phyloP scores from a whole-genome alignment of 2,329 filamentous ascomycete species.

The Thielaviopsis ethacetica region DNA sequence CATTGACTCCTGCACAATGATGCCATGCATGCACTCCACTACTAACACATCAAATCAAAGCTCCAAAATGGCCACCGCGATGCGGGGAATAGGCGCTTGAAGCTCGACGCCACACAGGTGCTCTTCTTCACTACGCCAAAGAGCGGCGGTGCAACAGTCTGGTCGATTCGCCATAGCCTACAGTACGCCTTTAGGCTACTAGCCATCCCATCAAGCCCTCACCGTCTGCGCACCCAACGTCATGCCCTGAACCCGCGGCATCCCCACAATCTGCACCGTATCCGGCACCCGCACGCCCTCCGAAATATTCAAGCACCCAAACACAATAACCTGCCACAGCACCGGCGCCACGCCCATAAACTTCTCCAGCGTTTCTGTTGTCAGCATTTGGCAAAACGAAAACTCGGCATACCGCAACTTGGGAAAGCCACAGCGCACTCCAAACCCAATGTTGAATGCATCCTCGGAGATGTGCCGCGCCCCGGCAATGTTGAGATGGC shows the following conservation, averaged over 20 bases:
- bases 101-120: too few relatives aligned
- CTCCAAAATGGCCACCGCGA: too few relatives aligned
- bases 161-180: too few relatives aligned
- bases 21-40: too few relatives aligned
- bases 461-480: conserved; percentile 64
- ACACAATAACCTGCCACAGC: conserved; percentile 42
- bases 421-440: conserved; percentile 42
- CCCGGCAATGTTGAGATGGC: conserved; percentile 59
- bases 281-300: conserved; percentile 33
- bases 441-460: conserved; percentile 62
- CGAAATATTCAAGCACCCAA: conserved; percentile 48
- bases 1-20: too few relatives aligned
- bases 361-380: conserved; percentile 44
- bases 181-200: too few relatives aligned
- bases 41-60: too few relatives aligned
- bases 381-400: conserved; percentile 56
- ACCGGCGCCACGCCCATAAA: conserved; percentile 50
- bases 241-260: conserved; percentile 19
- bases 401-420: conserved; percentile 57
- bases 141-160: too few relatives aligned
- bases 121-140: too few relatives aligned
- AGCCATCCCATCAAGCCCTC: too few relatives aligned
- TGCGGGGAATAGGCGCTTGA: too few relatives aligned
- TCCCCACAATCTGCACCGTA: conserved; percentile 39
- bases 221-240: conserved; percentile 1